A percentile compares a stretch with the other conserved stretches of the same genome.
These are phyloP conservation scores for Arabidopsis thaliana DNA, from an alignment of 345 rosid species.

Conservation along the genomic window TAIR10.1 NC_003076.8:15749001-15749500, in stretches of 20 bases:
- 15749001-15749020: constrained; percentile 38
- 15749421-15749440: constrained; percentile 3
- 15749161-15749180: not conserved
- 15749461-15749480: constrained; percentile 18
- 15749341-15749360: constrained; percentile 7
- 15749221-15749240: not conserved
- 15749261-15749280: no score
- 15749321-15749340: not conserved
- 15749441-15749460: not conserved
- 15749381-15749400: constrained; percentile 1
- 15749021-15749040: not conserved
- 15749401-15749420: not conserved
- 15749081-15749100: constrained; percentile 14
- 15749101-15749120: constrained; percentile 15
- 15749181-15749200: not conserved
- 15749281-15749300: constrained; percentile 11
- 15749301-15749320: not conserved
- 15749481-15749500: constrained; percentile 51
- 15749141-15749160: not conserved
- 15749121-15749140: constrained; percentile 20
- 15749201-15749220: constrained; percentile 5
- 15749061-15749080: constrained; percentile 5
- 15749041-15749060: not conserved
- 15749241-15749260: no score
- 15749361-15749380: no score